phyloP scores from a whole-genome alignment of 306 rosid species.

The Mimosa pudica region DNA sequence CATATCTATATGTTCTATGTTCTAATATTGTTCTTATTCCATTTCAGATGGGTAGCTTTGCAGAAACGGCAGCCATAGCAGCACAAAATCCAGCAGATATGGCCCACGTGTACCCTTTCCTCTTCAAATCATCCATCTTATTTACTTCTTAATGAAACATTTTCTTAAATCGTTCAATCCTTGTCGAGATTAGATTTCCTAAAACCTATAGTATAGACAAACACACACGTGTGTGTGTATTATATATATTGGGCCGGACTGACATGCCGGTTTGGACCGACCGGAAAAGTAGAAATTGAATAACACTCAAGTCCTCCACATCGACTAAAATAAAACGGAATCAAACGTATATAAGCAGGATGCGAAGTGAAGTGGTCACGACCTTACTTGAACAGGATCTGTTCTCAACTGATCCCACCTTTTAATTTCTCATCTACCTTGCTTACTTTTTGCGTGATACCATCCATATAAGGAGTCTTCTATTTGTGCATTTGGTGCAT shows the following conservation, averaged over 20 bases:
- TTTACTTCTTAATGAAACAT: background rate
- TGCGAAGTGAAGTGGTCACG: background rate
- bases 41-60: constrained; percentile 45
- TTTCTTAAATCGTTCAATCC: background rate
- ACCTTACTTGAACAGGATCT: constrained; percentile 3
- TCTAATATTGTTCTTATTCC: too few species aligned
- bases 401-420: background rate
- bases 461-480: too few species aligned
- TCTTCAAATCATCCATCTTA: constrained; percentile 7
- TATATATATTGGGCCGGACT: background rate
- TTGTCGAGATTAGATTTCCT: background rate
- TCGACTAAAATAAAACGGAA: background rate
- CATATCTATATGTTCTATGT: too few species aligned
- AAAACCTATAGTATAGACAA: background rate
- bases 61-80: constrained; percentile 65
- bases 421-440: background rate
- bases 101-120: constrained; percentile 60
- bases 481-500: too few species aligned
- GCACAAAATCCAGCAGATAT: constrained; percentile 60
- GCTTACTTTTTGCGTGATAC: too few species aligned
- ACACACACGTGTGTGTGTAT: background rate
- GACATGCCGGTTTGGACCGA: too few species aligned
- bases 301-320: background rate
- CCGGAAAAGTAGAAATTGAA: background rate
- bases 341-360: background rate